These are phyloP conservation scores for Tuctoria greenei DNA, from an alignment of 176 grass and related monocot species.

Conservation along the genomic window DNA sequence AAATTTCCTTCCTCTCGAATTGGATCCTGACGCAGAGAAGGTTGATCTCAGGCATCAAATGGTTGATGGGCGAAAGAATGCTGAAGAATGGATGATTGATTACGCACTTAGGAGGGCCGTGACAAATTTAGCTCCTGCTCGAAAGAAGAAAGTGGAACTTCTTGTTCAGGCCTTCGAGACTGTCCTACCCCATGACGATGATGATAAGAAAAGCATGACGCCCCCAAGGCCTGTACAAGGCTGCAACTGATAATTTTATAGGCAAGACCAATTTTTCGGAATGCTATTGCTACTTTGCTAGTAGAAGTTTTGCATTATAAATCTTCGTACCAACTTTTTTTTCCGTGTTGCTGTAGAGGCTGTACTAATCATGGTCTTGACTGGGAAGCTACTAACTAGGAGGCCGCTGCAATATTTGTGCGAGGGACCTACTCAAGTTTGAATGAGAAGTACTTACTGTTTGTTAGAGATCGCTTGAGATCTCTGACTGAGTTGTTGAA, in stretches of 20 bases:
- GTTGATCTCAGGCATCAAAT: constrained; percentile 89
- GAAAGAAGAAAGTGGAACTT: constrained; percentile 88
- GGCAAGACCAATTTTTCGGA: background rate
- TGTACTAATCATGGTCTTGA: constrained; percentile 47
- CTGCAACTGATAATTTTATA: constrained; percentile 53
- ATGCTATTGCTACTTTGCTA: background rate
- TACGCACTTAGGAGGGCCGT: constrained; percentile 70
- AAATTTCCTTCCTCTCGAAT: constrained; percentile 72
- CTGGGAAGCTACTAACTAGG: constrained; percentile 47
- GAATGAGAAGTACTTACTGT: constrained; percentile 37
- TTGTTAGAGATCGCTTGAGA: constrained; percentile 21
- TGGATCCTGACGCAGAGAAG: constrained; percentile 75
- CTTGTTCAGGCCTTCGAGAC: constrained; percentile 95
- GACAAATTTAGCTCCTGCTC: constrained; percentile 58
- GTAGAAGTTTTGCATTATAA: background rate
- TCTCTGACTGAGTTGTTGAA: constrained; percentile 26
- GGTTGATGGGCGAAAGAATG: constrained; percentile 87
- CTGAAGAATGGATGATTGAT: constrained; percentile 97
- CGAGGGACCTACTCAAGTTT: constrained; percentile 53
- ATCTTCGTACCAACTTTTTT: background rate
- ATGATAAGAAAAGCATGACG: constrained; percentile 42
- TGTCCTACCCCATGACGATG: constrained; percentile 47
- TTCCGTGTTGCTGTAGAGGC: constrained; percentile 6
- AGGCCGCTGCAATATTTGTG: constrained; percentile 81
- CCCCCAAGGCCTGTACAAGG: constrained; percentile 32